Conservation (phyloP, 306 rosid genomes). For the Pachyrhizus erosus region DNA sequence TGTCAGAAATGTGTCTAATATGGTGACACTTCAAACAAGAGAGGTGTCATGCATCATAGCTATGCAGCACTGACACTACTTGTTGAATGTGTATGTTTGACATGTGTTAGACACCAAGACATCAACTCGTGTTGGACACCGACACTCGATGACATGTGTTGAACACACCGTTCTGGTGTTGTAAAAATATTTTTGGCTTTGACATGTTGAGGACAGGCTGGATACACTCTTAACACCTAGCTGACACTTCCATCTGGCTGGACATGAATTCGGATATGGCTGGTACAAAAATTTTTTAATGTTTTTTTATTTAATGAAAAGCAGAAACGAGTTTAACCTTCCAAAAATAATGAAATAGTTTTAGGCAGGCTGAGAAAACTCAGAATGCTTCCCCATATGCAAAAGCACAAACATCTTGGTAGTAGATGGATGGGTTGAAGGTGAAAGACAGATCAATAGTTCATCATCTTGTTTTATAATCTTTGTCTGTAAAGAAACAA, state of each 20-base stretch:
- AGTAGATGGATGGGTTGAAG: background rate
- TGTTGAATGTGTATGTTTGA: too few relatives aligned
- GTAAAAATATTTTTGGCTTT: background rate
- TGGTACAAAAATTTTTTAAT: background rate
- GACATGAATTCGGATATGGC: background rate
- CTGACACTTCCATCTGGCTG: background rate
- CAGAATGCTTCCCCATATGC: background rate
- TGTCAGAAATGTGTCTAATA: too few relatives aligned
- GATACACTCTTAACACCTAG: background rate
- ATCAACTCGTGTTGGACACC: background rate
- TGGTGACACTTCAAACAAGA: too few relatives aligned
- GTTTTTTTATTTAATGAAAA: background rate
- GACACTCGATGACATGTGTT: background rate
- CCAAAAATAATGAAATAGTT: background rate
- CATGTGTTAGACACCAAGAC: background rate
- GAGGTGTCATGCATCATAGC: too few relatives aligned
- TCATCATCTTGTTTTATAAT: background rate
- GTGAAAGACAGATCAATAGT: background rate
- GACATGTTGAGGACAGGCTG: background rate
- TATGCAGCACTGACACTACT: too few relatives aligned
- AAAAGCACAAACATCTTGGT: background rate
- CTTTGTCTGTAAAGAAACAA: background rate
- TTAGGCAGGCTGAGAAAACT: background rate
- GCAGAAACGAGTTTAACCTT: background rate
- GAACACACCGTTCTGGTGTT: background rate